These are phyloP conservation scores for Thalassiosira mediterranea DNA, from an alignment of 352 stramenopile genomes.

Conservation along the genomic window DNA sequence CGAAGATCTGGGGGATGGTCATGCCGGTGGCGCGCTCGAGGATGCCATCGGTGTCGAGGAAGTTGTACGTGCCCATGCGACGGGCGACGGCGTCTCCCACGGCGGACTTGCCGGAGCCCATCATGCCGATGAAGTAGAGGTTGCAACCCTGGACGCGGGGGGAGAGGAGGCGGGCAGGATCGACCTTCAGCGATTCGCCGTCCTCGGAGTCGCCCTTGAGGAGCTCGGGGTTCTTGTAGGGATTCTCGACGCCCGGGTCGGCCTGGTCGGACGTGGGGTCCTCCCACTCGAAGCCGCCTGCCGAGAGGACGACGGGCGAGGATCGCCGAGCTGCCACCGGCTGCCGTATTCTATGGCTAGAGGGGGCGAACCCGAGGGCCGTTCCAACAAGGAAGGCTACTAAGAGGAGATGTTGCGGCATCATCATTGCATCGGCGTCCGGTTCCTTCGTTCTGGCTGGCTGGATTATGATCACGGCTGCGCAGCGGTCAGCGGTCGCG, in stretches of 20 bases:
- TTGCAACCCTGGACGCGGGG: slow-evolving; percentile 76
- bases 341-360: slow-evolving; percentile 5
- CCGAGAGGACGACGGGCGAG: slow-evolving; percentile 18
- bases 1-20: slow-evolving; percentile 80
- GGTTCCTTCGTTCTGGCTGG: too few species aligned
- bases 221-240: slow-evolving; percentile 74
- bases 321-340: neutral
- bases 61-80: slow-evolving; percentile 84
- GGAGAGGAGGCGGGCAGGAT: slow-evolving; percentile 70
- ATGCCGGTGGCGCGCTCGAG: slow-evolving; percentile 72
- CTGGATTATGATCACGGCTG: too few species aligned
- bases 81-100: slow-evolving; percentile 75
- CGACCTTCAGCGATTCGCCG: slow-evolving; percentile 59
- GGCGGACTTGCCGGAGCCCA: slow-evolving; percentile 81
- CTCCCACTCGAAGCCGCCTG: slow-evolving; percentile 82
- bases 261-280: slow-evolving; percentile 67
- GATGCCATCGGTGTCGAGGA: slow-evolving; percentile 84
- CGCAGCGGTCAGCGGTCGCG: too few species aligned
- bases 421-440: too few species aligned
- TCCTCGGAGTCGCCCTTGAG: slow-evolving; percentile 34
- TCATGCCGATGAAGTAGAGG: slow-evolving; percentile 85
- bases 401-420: slow-evolving; percentile 1
- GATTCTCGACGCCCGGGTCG: slow-evolving; percentile 79
- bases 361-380: slow-evolving; percentile 15
- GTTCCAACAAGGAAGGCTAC: slow-evolving; percentile 11